These are phyloP conservation scores for Rhodotorula taiwanensis DNA, from an alignment of 768 basidiomycete genomes.

Conservation along the genomic window DNA sequence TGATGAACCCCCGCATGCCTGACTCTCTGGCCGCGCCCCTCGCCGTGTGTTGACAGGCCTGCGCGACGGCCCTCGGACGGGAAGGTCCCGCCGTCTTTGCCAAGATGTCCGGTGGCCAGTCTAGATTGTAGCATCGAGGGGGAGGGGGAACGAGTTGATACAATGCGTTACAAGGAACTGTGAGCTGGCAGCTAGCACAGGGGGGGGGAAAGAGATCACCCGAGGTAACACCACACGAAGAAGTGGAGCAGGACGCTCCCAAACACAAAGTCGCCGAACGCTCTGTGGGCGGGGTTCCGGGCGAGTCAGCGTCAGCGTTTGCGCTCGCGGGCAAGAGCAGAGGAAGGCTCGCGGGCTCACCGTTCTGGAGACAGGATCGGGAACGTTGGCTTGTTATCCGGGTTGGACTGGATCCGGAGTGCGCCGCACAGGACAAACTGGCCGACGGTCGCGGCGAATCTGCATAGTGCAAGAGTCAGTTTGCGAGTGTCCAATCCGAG, in stretches of 20 bases:
- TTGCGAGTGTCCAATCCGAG: too few species aligned
- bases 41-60: slow-evolving; percentile 45
- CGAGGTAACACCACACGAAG: slow-evolving; percentile 97
- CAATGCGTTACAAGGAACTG: too few species aligned
- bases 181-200: too few species aligned
- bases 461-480: slow-evolving; percentile 42
- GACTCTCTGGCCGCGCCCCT: too few species aligned
- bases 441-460: slow-evolving; percentile 86
- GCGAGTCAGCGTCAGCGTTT: not conserved
- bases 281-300: slow-evolving; percentile 51
- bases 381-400: slow-evolving; percentile 71
- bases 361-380: slow-evolving; percentile 82
- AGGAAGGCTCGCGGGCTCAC: slow-evolving; percentile 6
- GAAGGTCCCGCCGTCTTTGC: slow-evolving; percentile 49
- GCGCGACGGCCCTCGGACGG: slow-evolving; percentile 53
- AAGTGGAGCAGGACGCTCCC: slow-evolving; percentile 96
- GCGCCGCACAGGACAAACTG: slow-evolving; percentile 95
- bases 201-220: too few species aligned
- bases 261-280: slow-evolving; percentile 91
- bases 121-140: not conserved
- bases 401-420: slow-evolving; percentile 84
- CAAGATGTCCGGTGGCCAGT: slow-evolving; percentile 10
- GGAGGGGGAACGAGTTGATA: too few species aligned
- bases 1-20: too few species aligned
- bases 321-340: too few species aligned